Evolutionary conservation across 352 stramenopile genomes (phyloP).

Genomic region (Pythium sukuiense): DNA sequence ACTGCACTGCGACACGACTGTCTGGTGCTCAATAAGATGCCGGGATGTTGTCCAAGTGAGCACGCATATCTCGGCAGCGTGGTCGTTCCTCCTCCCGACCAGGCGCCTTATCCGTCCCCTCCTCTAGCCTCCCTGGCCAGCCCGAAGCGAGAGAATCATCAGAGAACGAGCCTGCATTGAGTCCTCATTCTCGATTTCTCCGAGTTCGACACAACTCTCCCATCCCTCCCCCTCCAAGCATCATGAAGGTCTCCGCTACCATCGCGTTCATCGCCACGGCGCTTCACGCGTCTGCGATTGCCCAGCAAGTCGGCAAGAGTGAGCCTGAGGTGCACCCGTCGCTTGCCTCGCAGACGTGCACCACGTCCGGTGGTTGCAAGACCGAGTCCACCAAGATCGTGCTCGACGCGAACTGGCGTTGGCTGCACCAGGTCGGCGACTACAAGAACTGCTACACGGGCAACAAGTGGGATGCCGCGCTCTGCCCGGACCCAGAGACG

Average conservation of each 20-base stretch:
- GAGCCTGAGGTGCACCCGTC: conserved; percentile 54
- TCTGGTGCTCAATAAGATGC: not conserved
- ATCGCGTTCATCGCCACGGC: not conserved
- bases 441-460: conserved; percentile 73
- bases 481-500: conserved; percentile 47
- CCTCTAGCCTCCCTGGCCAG: no score
- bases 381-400: conserved; percentile 54
- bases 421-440: conserved; percentile 59
- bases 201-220: not conserved
- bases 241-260: conserved; percentile 5
- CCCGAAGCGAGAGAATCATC: no score
- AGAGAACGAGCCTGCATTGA: not conserved
- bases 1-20: not conserved
- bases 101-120: not conserved
- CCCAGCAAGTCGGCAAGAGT: conserved; percentile 51
- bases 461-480: conserved; percentile 50
- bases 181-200: not conserved
- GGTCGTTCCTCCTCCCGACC: not conserved
- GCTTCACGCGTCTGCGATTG: conserved; percentile 1
- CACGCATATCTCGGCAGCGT: not conserved
- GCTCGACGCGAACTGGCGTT: conserved; percentile 75
- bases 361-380: conserved; percentile 38
- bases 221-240: not conserved
- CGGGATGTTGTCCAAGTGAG: not conserved
- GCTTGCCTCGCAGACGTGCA: conserved; percentile 46